Evolutionary conservation across 2,329 filamentous ascomycete species (phyloP).

Genomic region (Ophiostoma sp.): DNA sequence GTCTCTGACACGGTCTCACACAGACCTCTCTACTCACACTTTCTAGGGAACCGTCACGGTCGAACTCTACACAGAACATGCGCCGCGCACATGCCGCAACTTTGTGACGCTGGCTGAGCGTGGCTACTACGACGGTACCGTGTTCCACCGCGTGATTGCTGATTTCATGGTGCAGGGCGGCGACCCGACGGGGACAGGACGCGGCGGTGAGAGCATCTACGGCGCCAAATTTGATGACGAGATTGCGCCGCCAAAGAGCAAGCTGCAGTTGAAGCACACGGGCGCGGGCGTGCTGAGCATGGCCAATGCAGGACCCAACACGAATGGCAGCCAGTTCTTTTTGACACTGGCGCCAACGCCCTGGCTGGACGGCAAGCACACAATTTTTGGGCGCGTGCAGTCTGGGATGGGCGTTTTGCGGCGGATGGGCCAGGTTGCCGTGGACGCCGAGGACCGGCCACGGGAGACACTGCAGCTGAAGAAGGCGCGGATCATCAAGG

Average conservation of each 20-base stretch:
- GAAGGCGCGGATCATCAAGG: constrained; percentile 67
- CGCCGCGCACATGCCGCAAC: constrained; percentile 86
- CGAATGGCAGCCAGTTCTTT: constrained; percentile 95
- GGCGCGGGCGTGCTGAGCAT: constrained; percentile 93
- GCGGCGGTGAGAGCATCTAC: constrained; percentile 86
- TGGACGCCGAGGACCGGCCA: constrained; percentile 76
- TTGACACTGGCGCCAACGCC: constrained; percentile 91
- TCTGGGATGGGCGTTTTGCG: constrained; percentile 79
- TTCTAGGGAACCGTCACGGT: constrained; percentile 75
- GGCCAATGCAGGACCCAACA: constrained; percentile 92
- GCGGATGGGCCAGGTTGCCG: constrained; percentile 85
- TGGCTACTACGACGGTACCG: constrained; percentile 82
- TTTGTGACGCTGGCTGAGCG: constrained; percentile 76
- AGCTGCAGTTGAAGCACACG: constrained; percentile 71
- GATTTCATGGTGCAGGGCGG: constrained; percentile 97
- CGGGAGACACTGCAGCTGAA: constrained; percentile 79
- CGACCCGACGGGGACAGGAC: constrained; percentile 90
- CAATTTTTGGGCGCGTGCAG: constrained; percentile 91
- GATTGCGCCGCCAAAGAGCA: constrained; percentile 50
- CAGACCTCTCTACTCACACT: constrained; percentile 8
- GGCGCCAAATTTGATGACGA: constrained; percentile 95
- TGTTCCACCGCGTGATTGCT: constrained; percentile 93
- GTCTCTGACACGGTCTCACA: too few relatives aligned
- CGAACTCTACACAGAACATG: constrained; percentile 88
- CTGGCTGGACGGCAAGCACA: constrained; percentile 96